These are phyloP conservation scores for Pythium phragmiticola DNA, from an alignment of 352 stramenopile species.

Conservation along the genomic window DNA sequence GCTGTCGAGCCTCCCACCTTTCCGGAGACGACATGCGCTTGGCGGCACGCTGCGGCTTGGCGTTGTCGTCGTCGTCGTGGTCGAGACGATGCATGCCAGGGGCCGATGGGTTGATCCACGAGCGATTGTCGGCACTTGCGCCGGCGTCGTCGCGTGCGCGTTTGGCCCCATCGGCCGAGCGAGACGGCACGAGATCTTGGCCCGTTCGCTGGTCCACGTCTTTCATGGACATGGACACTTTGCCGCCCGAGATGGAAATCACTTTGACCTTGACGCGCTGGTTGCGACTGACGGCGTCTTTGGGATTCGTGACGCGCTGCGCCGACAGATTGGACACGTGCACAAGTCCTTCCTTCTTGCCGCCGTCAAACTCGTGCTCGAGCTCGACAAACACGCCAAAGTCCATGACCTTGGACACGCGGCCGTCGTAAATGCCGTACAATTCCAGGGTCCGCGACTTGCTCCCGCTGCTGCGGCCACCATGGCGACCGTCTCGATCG, in stretches of 20 bases:
- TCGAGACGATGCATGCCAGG: constrained; percentile 71
- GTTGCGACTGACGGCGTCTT: constrained; percentile 83
- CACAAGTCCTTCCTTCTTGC: constrained; percentile 92
- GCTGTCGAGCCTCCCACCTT: constrained; percentile 96
- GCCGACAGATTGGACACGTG: constrained; percentile 93
- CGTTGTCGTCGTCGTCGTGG: constrained; percentile 65
- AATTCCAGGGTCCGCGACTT: constrained; percentile 63
- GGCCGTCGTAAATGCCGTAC: constrained; percentile 94
- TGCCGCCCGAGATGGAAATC: constrained; percentile 89
- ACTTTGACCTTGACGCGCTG: constrained; percentile 97
- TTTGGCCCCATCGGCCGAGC: constrained; percentile 64
- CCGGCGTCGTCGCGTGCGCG: constrained; percentile 49
- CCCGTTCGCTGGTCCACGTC: constrained; percentile 97
- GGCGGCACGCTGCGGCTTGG: constrained; percentile 61
- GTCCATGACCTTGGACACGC: constrained; percentile 94
- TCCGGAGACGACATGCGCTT: constrained; percentile 96
- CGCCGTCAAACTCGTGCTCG: constrained; percentile 44
- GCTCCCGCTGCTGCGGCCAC: constrained; percentile 21
- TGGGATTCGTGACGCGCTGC: constrained; percentile 83
- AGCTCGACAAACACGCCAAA: constrained; percentile 98
- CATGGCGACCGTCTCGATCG: constrained; percentile 2
- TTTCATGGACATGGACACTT: constrained; percentile 95
- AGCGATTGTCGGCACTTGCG: constrained; percentile 49
- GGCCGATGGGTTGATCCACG: constrained; percentile 86
- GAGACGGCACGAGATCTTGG: constrained; percentile 93